Base-by-base conservation (phyloP, 768 basidiomycete genomes). In the Amanita fuliginea region DNA sequence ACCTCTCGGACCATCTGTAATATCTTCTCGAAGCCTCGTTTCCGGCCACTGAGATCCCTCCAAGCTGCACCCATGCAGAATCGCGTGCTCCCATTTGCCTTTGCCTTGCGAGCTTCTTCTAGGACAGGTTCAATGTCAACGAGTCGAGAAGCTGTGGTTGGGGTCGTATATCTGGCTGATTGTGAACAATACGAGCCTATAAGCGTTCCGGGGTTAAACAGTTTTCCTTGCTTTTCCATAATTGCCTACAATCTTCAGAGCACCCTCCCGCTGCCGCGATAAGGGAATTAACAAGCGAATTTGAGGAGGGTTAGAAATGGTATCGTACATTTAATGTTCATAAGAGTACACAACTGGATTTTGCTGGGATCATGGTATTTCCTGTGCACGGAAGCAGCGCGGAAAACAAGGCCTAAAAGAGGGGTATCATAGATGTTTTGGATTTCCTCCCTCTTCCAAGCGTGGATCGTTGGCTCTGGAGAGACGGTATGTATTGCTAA, bases 31-130 rank as follows among this genome's bases (percentile, higher is more conserved):
- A 98, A 98, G 0, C 94, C 93, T 37, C 88, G 76, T 65, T 95
- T 96, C 54, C 90, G 78, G 2, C 95, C 92, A 8, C 86, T 81
- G 49, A 97, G 77, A 62, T 96, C 95, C 55, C 95, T 74, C 95
- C 95, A 99, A 4, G 95, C 95, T 3, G 95, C 94, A 51, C 95
- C 95, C 95, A 97, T 98, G 65, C 95, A 98, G 69, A 98, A 98
- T 22, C 95, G 76, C 16, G 95, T 98, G 62, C 90, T 93, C 30
- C 95, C 95, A 63, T 97, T 98, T 56, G 74, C 94, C 62, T 96
- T 98, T 21, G 95, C 95, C 61, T 86, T 84, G 10, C 89, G 78
- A 18, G 95, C 95, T 24, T 92, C 95, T 58, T 86, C 84, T 7
- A 99, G 69, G 13, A 98, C 95, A 14, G 94, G 92, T 58, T 91